Base-by-base conservation (phyloP, 1,139 yeast genomes). In the Hansenula anomala region DNA sequence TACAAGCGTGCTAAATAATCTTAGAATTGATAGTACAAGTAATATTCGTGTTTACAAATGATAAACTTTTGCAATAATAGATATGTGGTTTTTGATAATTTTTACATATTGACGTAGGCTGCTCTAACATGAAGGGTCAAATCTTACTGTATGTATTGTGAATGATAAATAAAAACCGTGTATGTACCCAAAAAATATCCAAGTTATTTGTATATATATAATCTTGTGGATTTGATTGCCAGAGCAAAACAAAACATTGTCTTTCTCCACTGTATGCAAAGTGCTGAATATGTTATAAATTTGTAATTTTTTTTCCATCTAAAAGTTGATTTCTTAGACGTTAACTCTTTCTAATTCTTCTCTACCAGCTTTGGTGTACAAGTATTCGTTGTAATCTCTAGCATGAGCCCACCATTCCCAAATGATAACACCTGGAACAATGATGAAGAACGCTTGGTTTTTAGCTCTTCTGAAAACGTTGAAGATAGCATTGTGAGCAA, bases 311-410 rank as follows among this genome's bases (percentile, higher is more conserved):
- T n/a, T n/a, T n/a, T n/a, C n/a, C n/a, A n/a, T n/a, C n/a, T n/a
- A n/a, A n/a, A 34, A 23, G 16, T 8, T 13, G 23, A 22, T 15
- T 31, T 38, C 39, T 65, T 71, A 80, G 57, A 75, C 87, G 63
- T 81, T 81, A 56, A 80, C 90, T 66, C 78, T 81, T 66, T 76
- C 90, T 64, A 89, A 77, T 62, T 88, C 95, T 72, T 83, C 92
- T 73, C 92, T 88, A 64, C 98, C 98, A 49, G 85, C 97, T 76
- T 92, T 92, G 69, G 97, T 89, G 78, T 92, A 92, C 66, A 92
- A 78, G 79, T 74, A 90, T 63, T 83, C 92, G 68, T 92, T 92
- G 78, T 89, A 88, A 61, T 84, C 88, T 71, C 89, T 80, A 54
- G 95, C 94, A 60, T 74, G 67, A 48, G 79, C 79, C 96, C 96